phyloP scores from a whole-genome alignment of 306 rosid species.

The Cicer yamashitae region DNA sequence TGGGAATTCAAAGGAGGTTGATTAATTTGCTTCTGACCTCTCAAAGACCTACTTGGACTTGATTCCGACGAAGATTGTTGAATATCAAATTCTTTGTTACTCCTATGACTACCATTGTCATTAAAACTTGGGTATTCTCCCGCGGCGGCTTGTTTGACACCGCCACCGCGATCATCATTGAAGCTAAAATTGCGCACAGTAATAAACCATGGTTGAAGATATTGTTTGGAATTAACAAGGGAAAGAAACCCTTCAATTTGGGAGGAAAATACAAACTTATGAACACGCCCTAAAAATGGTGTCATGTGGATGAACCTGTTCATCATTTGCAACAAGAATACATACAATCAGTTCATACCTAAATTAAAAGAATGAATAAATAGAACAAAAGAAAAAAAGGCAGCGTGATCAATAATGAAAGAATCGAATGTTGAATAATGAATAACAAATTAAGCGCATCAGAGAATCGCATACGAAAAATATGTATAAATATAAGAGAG shows the following conservation, averaged over 20 bases:
- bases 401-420: neutral
- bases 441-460: slow-evolving; percentile 12
- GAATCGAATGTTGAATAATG: neutral
- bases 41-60: slow-evolving; percentile 51
- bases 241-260: slow-evolving; percentile 42
- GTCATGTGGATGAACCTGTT: slow-evolving; percentile 52
- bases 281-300: slow-evolving; percentile 37
- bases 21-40: slow-evolving; percentile 43
- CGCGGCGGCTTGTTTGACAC: neutral
- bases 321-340: slow-evolving; percentile 9
- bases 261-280: slow-evolving; percentile 43
- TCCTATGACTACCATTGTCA: neutral
- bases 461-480: neutral
- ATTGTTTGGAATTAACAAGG: slow-evolving; percentile 36
- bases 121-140: slow-evolving; percentile 33
- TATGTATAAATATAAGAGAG: neutral
- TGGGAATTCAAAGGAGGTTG: slow-evolving; percentile 30
- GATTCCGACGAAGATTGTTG: slow-evolving; percentile 42
- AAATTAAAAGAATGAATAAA: slow-evolving; percentile 25
- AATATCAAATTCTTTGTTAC: neutral
- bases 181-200: slow-evolving; percentile 55
- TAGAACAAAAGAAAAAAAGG: neutral
- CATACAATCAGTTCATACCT: slow-evolving; percentile 7
- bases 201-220: slow-evolving; percentile 36
- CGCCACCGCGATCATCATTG: slow-evolving; percentile 29